A percentile compares a stretch with the other conserved stretches of the same genome.
These are phyloP conservation scores for Aspergillus costaricaensis DNA, from an alignment of 2,329 filamentous ascomycete species.

Conservation along the genomic window DNA sequence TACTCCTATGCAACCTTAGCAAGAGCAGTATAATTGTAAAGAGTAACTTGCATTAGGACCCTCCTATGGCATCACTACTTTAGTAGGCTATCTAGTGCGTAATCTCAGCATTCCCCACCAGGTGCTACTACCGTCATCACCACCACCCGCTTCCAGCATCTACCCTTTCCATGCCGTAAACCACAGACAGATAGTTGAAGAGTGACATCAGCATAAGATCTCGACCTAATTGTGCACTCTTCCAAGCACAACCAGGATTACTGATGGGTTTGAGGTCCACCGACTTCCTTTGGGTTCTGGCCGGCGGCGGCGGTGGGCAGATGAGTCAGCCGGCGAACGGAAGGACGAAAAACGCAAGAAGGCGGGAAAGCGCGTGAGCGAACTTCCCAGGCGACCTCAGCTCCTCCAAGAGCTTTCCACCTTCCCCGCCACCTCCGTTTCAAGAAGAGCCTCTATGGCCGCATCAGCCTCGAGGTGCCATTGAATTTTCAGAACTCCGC, in stretches of 20 bases:
- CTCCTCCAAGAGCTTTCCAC: conserved; percentile 29
- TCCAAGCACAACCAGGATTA: neutral
- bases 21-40: neutral
- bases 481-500: conserved; percentile 26
- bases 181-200: too few relatives aligned
- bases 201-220: too few relatives aligned
- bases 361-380: conserved; percentile 20
- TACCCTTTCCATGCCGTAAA: too few relatives aligned
- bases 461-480: conserved; percentile 23
- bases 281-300: conserved; percentile 19
- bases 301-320: conserved; percentile 12
- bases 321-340: conserved; percentile 38
- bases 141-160: neutral
- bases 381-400: conserved; percentile 13
- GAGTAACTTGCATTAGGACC: neutral
- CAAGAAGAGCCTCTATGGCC: conserved; percentile 31
- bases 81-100: too few relatives aligned
- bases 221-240: too few relatives aligned
- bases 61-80: too few relatives aligned
- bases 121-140: neutral
- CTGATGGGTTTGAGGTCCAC: conserved; percentile 8
- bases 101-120: too few relatives aligned
- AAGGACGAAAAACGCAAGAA: conserved; percentile 31
- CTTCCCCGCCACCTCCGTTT: conserved; percentile 13
- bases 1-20: too few relatives aligned